Conservation (phyloP, 805 yeast genomes). For the Yarrowia sp. region DNA sequence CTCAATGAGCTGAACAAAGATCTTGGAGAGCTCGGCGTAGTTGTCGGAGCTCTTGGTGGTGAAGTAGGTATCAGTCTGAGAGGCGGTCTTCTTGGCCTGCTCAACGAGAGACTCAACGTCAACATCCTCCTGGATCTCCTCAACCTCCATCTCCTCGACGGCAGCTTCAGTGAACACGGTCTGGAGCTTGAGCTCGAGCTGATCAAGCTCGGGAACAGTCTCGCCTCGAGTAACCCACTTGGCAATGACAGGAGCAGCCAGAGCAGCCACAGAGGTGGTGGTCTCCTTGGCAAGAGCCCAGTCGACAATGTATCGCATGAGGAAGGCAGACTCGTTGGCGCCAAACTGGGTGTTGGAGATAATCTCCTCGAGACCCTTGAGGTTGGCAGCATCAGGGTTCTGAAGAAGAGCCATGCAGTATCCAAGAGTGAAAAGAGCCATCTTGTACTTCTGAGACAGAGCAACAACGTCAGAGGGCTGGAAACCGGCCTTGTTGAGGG, state of each 20-base stretch:
- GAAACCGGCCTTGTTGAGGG: conserved; percentile 44
- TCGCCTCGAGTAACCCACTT: conserved; percentile 39
- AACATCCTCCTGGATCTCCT: conserved; percentile 30
- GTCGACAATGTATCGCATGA: conserved; percentile 51
- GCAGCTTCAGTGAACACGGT: conserved; percentile 39
- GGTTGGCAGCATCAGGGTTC: conserved; percentile 24
- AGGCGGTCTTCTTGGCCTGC: conserved; percentile 30
- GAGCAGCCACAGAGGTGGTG: conserved; percentile 26
- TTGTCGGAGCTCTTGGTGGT: conserved; percentile 11
- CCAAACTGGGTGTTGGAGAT: conserved; percentile 34
- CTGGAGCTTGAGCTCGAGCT: conserved; percentile 42
- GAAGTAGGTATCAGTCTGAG: conserved; percentile 26
- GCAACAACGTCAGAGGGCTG: conserved; percentile 43
- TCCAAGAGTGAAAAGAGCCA: conserved; percentile 49
- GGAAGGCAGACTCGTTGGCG: conserved; percentile 29
- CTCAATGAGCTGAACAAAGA: conserved; percentile 34
- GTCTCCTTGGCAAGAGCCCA: conserved; percentile 56
- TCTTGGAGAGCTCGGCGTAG: conserved; percentile 26
- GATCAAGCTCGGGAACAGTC: conserved; percentile 42
- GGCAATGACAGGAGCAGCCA: conserved; percentile 30
- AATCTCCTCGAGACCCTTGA: conserved; percentile 38
- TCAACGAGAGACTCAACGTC: conserved; percentile 24
- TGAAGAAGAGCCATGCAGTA: conserved; percentile 32
- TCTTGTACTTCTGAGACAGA: conserved; percentile 47
- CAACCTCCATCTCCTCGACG: conserved; percentile 37